Percentiles rank a stretch among this genome's conserved stretches.
Evolutionary conservation across 495 filamentous ascomycete species (phyloP).

Genomic region (Talaromyces trachyspermus): DNA sequence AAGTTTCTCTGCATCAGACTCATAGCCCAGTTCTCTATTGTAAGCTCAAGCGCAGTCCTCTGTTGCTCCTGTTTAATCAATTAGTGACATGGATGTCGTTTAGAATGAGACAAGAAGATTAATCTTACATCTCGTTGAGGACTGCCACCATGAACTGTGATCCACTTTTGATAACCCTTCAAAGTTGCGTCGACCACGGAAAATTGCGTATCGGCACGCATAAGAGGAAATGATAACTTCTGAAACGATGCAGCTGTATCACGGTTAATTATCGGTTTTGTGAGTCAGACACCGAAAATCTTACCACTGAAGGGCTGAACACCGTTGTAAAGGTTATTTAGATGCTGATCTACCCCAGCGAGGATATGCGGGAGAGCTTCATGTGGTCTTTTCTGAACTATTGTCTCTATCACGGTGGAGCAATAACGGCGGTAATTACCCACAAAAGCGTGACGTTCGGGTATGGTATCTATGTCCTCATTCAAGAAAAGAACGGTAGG

Average conservation of each 20-base stretch:
- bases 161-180: constrained; percentile 84
- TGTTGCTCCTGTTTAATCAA: constrained; percentile 46
- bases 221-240: constrained; percentile 68
- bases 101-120: neutral
- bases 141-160: constrained; percentile 43
- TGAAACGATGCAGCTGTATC: constrained; percentile 59
- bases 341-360: constrained; percentile 59
- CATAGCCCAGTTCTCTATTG: constrained; percentile 75
- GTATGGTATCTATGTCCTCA: constrained; percentile 90
- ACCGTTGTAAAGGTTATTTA: constrained; percentile 68
- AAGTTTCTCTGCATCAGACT: constrained; percentile 65
- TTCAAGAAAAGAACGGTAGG: constrained; percentile 72
- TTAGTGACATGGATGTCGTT: neutral
- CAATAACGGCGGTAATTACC: constrained; percentile 94
- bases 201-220: constrained; percentile 82
- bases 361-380: constrained; percentile 87
- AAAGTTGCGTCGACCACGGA: constrained; percentile 86
- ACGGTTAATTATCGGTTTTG: neutral
- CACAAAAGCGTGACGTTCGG: constrained; percentile 93
- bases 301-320: constrained; percentile 61
- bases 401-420: constrained; percentile 71
- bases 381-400: constrained; percentile 68
- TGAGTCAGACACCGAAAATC: constrained; percentile 13
- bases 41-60: constrained; percentile 51
- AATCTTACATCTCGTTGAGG: constrained; percentile 47